Conservation (phyloP, 1,139 yeast species). For the Scheffersomyces segobiensis region DNA sequence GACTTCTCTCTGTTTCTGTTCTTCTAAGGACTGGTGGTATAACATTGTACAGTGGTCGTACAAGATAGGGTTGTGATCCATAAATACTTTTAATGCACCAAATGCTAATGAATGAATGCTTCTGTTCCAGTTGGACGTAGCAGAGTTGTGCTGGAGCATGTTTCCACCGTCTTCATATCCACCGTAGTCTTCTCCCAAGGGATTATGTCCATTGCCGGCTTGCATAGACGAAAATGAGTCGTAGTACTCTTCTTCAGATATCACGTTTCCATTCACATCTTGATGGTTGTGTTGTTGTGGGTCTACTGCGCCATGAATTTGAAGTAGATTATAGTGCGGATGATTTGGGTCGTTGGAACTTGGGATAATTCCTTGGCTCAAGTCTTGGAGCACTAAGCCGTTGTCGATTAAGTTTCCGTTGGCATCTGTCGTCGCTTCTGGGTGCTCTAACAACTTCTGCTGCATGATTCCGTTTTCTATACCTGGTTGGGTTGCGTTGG, state of each 20-base stretch:
- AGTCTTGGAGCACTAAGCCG: slow-evolving; percentile 33
- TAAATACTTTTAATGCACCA: slow-evolving; percentile 86
- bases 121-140: slow-evolving; percentile 76
- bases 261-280: slow-evolving; percentile 21
- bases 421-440: slow-evolving; percentile 45
- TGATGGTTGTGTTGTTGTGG: slow-evolving; percentile 16
- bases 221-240: slow-evolving; percentile 44
- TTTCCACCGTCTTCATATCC: slow-evolving; percentile 16
- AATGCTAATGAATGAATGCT: slow-evolving; percentile 89
- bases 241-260: slow-evolving; percentile 48
- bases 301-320: slow-evolving; percentile 8
- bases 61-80: slow-evolving; percentile 89
- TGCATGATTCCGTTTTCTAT: slow-evolving; percentile 51
- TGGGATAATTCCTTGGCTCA: slow-evolving; percentile 19
- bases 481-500: slow-evolving; percentile 53
- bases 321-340: slow-evolving; percentile 18
- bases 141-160: slow-evolving; percentile 39
- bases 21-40: slow-evolving; percentile 74
- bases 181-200: slow-evolving; percentile 15
- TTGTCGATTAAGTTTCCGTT: slow-evolving; percentile 47
- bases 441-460: slow-evolving; percentile 42
- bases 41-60: slow-evolving; percentile 90
- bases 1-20: slow-evolving; percentile 59
- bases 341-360: slow-evolving; percentile 18
- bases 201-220: slow-evolving; percentile 17